phyloP scores from a whole-genome alignment of 495 filamentous ascomycete genomes.

The Neurospora terricola region DNA sequence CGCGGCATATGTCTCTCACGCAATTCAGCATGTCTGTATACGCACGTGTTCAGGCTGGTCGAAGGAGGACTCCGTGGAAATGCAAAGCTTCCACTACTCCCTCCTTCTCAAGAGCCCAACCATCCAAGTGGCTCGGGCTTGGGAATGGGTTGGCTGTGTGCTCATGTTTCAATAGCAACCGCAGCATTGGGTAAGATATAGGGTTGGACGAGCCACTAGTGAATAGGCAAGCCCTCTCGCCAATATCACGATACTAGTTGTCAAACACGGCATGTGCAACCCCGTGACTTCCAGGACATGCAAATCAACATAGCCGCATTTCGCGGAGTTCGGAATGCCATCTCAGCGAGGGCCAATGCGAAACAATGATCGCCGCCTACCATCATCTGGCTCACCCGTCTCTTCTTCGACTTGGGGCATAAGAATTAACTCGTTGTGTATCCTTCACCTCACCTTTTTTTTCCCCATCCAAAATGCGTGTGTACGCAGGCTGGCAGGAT shows the following conservation, averaged over 20 bases:
- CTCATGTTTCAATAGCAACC: not conserved
- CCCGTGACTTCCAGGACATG: not conserved
- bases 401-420: not conserved
- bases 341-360: not conserved
- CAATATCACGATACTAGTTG: not conserved
- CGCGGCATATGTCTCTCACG: not conserved
- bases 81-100: not conserved
- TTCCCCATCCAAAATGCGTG: too few relatives aligned
- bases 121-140: not conserved
- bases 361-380: not conserved
- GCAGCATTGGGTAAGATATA: not conserved
- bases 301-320: not conserved
- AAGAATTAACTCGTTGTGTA: not conserved
- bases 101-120: not conserved
- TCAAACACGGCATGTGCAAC: not conserved
- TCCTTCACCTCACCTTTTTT: too few relatives aligned
- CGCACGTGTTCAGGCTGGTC: not conserved
- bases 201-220: not conserved
- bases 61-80: not conserved
- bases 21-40: not conserved
- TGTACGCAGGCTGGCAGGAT: too few relatives aligned
- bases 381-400: not conserved
- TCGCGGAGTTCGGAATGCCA: not conserved
- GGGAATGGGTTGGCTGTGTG: not conserved
- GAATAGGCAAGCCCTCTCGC: not conserved